Conservation (phyloP, 2,329 filamentous ascomycete species). For the Grosmannia serpens region DNA sequence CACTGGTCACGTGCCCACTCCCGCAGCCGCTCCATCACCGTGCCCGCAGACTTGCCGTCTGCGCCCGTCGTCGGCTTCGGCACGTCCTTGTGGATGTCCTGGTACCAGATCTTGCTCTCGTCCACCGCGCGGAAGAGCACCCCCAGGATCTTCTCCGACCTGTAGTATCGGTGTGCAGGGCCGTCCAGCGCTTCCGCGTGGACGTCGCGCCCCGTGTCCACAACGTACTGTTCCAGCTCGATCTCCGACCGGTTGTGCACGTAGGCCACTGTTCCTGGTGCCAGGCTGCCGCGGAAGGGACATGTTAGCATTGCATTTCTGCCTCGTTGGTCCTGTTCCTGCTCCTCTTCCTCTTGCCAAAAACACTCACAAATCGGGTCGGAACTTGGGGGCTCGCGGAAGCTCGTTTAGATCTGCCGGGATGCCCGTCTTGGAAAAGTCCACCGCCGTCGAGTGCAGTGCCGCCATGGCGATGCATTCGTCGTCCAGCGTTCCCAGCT, state of each 20-base stretch:
- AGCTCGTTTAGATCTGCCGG: constrained; percentile 35
- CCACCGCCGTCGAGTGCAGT: constrained; percentile 60
- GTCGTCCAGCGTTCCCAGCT: constrained; percentile 35
- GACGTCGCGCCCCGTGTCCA: constrained; percentile 28
- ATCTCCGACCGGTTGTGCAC: constrained; percentile 34
- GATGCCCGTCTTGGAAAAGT: constrained; percentile 67
- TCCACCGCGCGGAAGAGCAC: constrained; percentile 61
- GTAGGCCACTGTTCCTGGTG: constrained; percentile 31
- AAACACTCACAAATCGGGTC: constrained; percentile 43
- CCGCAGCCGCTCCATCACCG: constrained; percentile 34
- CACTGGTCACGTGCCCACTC: constrained; percentile 18
- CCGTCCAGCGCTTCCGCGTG: constrained; percentile 34
- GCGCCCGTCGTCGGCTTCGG: not conserved
- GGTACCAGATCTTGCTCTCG: constrained; percentile 52
- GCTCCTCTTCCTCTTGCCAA: not conserved
- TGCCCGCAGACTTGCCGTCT: constrained; percentile 12
- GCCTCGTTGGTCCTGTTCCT: no score
- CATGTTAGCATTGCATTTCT: not conserved
- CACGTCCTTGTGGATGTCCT: constrained; percentile 29
- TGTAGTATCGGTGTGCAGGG: constrained; percentile 46
- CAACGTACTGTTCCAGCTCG: constrained; percentile 22
- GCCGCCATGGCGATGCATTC: constrained; percentile 45
- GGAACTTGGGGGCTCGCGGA: constrained; percentile 25
- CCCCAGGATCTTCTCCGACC: constrained; percentile 57
- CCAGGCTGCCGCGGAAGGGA: constrained; percentile 23